A percentile compares a stretch with the other conserved stretches of the same genome.
phyloP scores from a whole-genome alignment of 108 stramenopile genomes.

The Stephanodiscus minutulus region DNA sequence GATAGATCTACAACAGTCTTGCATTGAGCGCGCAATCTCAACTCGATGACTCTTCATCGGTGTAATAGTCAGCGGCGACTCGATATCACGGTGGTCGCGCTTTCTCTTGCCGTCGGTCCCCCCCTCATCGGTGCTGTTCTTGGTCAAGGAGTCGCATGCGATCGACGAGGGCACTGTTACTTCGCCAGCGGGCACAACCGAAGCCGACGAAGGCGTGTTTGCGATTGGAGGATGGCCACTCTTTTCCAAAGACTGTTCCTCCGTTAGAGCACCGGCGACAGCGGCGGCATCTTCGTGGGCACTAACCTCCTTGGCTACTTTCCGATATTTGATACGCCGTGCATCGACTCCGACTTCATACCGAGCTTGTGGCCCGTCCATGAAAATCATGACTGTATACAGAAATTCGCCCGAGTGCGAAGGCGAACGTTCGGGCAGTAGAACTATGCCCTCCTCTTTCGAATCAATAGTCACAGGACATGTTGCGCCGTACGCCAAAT shows the following conservation, averaged over 20 bases:
- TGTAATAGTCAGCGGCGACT: background rate
- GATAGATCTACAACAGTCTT: background rate
- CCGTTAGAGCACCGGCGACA: background rate
- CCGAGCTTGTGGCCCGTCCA: background rate
- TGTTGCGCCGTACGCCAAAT: constrained; percentile 1
- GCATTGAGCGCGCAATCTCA: background rate
- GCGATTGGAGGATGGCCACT: background rate
- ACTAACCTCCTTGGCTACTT: background rate
- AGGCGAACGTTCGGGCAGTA: constrained; percentile 4
- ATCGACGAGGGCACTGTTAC: constrained; percentile 6
- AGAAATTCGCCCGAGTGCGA: background rate
- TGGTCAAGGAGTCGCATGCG: constrained; percentile 2
- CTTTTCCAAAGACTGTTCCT: background rate
- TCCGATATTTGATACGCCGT: constrained; percentile 9
- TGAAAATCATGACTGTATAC: constrained; percentile 6
- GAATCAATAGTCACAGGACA: constrained; percentile 14
- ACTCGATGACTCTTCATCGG: background rate
- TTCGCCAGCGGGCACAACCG: background rate
- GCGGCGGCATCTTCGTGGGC: background rate
- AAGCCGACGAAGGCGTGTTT: background rate
- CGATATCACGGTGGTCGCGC: background rate
- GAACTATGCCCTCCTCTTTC: background rate
- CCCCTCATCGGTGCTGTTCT: background rate
- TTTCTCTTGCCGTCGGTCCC: background rate
- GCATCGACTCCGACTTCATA: constrained; percentile 3